Evolutionary conservation across 345 rosid genomes (phyloP).

Genomic region (Brassica rapa): DNA sequence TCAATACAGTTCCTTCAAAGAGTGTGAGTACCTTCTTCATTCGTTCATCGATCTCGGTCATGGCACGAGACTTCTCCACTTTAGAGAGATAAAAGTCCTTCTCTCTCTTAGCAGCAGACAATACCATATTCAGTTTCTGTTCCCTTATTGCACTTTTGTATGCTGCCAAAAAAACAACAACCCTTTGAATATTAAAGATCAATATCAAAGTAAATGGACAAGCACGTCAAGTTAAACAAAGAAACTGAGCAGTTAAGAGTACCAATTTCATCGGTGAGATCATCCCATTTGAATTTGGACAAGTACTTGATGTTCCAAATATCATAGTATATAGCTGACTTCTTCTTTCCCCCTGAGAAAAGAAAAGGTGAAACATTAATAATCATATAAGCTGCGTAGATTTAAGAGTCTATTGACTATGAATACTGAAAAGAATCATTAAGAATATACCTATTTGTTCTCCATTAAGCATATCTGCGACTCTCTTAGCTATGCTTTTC

Average conservation of each 20-base stretch:
- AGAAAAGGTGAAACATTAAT: constrained; percentile 8
- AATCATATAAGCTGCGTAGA: background rate
- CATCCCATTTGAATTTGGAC: constrained; percentile 96
- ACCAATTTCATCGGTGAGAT: constrained; percentile 91
- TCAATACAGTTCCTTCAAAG: background rate
- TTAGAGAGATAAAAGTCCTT: constrained; percentile 78
- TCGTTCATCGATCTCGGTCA: constrained; percentile 71
- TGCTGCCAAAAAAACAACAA: constrained; percentile 53
- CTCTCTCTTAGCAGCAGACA: constrained; percentile 92
- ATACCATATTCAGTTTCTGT: constrained; percentile 79
- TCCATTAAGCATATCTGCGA: constrained; percentile 84
- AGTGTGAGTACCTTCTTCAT: constrained; percentile 63
- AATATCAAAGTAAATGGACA: background rate
- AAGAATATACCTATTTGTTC: constrained; percentile 77
- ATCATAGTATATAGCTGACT: constrained; percentile 74
- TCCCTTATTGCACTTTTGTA: constrained; percentile 74
- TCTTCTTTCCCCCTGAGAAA: constrained; percentile 79
- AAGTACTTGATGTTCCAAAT: constrained; percentile 95
- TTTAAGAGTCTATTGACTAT: background rate
- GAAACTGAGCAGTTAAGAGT: constrained; percentile 25
- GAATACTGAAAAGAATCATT: background rate
- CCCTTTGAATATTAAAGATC: constrained; percentile 33
- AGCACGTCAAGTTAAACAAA: background rate
- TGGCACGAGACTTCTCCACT: constrained; percentile 72
- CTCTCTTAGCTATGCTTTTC: constrained; percentile 74